A percentile compares a stretch with the other conserved stretches of the same genome.
Conservation (phyloP, 768 basidiomycete species). For the Termitomyces sp. region DNA sequence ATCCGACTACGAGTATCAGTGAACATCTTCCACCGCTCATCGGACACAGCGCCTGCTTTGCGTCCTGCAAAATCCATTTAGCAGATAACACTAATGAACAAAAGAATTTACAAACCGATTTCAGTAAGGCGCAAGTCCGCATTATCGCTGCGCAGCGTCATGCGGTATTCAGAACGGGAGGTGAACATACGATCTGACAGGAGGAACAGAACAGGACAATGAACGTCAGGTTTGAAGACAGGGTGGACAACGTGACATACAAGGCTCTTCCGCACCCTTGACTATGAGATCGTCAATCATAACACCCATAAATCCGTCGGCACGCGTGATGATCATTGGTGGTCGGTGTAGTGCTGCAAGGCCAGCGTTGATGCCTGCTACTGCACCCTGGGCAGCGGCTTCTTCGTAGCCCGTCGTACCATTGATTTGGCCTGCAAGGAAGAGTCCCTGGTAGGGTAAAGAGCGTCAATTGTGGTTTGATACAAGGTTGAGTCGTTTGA, state of each 20-base stretch:
- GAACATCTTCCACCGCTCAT: constrained; percentile 41
- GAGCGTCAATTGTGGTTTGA: neutral
- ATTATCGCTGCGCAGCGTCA: constrained; percentile 86
- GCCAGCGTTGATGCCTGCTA: constrained; percentile 89
- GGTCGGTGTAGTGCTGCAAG: constrained; percentile 55
- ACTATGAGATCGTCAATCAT: constrained; percentile 91
- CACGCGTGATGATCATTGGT: constrained; percentile 70
- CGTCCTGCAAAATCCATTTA: constrained; percentile 32
- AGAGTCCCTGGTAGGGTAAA: constrained; percentile 56
- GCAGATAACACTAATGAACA: neutral
- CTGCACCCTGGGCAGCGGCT: constrained; percentile 85
- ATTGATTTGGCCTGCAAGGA: constrained; percentile 90
- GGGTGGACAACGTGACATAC: constrained; percentile 39
- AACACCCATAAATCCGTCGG: constrained; percentile 85
- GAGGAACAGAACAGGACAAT: constrained; percentile 10
- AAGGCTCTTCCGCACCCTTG: constrained; percentile 90
- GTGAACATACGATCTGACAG: constrained; percentile 88
- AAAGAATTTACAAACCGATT: constrained; percentile 46
- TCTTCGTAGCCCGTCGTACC: constrained; percentile 95
- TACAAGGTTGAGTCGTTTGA: constrained; percentile 19
- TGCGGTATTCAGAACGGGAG: constrained; percentile 85
- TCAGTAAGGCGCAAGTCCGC: constrained; percentile 82
- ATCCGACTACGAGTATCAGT: constrained; percentile 29
- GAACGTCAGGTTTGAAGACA: neutral
- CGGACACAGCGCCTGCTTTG: constrained; percentile 44